Evolutionary conservation across 2,329 filamentous ascomycete species (phyloP).

Genomic region (Colletotrichum ledebouriae): DNA sequence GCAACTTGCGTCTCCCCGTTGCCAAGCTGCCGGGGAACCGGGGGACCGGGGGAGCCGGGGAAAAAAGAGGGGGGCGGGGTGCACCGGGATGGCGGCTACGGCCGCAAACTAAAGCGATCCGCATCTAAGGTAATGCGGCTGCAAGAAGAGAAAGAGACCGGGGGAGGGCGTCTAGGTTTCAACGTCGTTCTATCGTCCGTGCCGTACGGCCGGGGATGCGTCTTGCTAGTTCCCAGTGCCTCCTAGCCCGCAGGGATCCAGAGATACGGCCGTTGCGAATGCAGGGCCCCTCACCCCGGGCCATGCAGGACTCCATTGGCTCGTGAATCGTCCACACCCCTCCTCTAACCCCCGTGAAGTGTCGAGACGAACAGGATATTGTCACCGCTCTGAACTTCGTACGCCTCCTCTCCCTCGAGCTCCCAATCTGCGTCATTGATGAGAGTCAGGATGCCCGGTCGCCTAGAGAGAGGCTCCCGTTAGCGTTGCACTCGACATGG

Average conservation of each 20-base stretch:
- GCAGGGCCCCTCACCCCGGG: slow-evolving; percentile 26
- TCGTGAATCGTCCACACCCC: slow-evolving; percentile 30
- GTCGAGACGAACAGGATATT: slow-evolving; percentile 97
- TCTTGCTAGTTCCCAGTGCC: slow-evolving; percentile 26
- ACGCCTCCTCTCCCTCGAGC: slow-evolving; percentile 92
- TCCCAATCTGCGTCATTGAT: slow-evolving; percentile 99
- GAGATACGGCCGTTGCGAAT: slow-evolving; percentile 35
- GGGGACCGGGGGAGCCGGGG: not conserved
- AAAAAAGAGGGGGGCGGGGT: slow-evolving; percentile 2
- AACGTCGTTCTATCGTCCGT: slow-evolving; percentile 34
- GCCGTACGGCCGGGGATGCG: slow-evolving; percentile 29
- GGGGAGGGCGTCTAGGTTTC: slow-evolving; percentile 38
- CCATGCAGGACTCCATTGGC: slow-evolving; percentile 23
- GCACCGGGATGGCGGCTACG: slow-evolving; percentile 29
- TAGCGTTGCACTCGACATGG: slow-evolving; percentile 39
- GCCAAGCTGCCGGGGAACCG: slow-evolving; percentile 12
- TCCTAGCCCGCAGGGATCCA: slow-evolving; percentile 17
- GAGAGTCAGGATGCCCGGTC: slow-evolving; percentile 93
- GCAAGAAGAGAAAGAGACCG: slow-evolving; percentile 19
- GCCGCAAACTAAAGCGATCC: slow-evolving; percentile 28
- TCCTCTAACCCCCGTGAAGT: slow-evolving; percentile 84
- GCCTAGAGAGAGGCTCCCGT: slow-evolving; percentile 63
- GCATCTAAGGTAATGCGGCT: slow-evolving; percentile 33
- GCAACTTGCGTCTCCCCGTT: slow-evolving; percentile 34
- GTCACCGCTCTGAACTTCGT: slow-evolving; percentile 85